Evolutionary conservation across 2,329 filamentous ascomycete genomes (phyloP), one percentile per base, ranked within the genome.

Genomic region (Annulohypoxylon truncatum): DNA sequence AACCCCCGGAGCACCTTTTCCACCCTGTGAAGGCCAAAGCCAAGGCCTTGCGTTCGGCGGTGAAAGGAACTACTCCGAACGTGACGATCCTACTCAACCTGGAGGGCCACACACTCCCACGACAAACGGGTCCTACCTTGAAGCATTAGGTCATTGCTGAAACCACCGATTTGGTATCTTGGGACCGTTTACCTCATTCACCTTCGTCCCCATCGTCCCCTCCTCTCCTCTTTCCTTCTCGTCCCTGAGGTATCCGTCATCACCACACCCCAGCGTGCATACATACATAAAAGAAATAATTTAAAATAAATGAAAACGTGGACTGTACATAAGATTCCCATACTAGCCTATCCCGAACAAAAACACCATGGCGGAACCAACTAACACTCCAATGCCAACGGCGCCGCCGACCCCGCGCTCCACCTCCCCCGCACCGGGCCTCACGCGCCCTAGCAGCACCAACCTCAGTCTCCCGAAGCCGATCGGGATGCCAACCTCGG

Each of bases 331-430:
- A 52, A 40, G 38, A 42, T 18, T 22, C 38, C n/a, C 38, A 42
- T 22, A 42, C 4, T 18, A 35, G 3, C n/a, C n/a, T n/a, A 40
- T 20, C 31, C 31, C 46, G n/a, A n/a, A 29, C 13, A 48, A 40
- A 40, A 29, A 42, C 42, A 71, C 48, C 68, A 84, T 83, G 82
- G 82, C 82, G 31, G 82, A 84, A 71, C 82, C 82, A 44, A 78
- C 78, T 24, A 84, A 84, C 70, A 84, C 82, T 3, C 82, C 82
- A 2, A 79, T 82, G 58, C 81, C 81, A 28, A 76, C 75, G 60
- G 75, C 76, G 12, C 77, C 77, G 68, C 81, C 81, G 46, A 83
- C 81, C 46, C 82, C 82, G 22, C 79, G 81, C 64, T 80, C 82
- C 55, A 75, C 76, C 18, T 83, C 82, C 47, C 82, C 82, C 54